Conservation (phyloP, 2,329 filamentous ascomycete species). For the Diaporthe helianthi region DNA sequence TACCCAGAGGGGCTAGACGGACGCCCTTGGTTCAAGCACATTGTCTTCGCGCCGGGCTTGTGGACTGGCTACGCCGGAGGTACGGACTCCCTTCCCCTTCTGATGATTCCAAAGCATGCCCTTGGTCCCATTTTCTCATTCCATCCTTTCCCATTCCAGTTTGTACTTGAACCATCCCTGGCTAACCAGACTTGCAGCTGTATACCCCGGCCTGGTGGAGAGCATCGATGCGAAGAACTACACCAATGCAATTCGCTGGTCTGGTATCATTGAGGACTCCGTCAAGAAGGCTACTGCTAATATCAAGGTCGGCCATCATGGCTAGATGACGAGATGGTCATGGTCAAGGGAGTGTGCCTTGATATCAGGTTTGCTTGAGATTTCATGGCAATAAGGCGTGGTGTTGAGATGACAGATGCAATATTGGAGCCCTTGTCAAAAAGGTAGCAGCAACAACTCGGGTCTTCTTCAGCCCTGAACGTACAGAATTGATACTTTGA, state of each 20-base stretch:
- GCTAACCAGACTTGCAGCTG: conserved; percentile 49
- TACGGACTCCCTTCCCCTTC: conserved; percentile 46
- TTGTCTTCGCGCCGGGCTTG: conserved; percentile 88
- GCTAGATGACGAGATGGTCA: neutral
- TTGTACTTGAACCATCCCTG: neutral
- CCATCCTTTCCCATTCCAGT: neutral
- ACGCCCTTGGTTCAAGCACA: conserved; percentile 90
- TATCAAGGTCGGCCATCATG: conserved; percentile 34
- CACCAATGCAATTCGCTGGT: conserved; percentile 64
- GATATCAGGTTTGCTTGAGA: neutral
- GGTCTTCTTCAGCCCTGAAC: neutral
- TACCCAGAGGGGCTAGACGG: conserved; percentile 79
- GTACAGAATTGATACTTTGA: neutral
- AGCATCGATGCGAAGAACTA: conserved; percentile 67
- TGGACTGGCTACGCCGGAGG: conserved; percentile 91
- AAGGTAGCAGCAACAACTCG: neutral
- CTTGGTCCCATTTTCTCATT: conserved; percentile 83
- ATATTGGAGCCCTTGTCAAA: neutral
- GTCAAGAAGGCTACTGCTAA: conserved; percentile 43
- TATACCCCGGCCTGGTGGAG: conserved; percentile 68
- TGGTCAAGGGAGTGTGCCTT: neutral
- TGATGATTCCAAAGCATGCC: conserved; percentile 59
- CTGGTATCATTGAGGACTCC: conserved; percentile 61
- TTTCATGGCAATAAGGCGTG: neutral
- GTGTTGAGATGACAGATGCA: neutral